Conservation (phyloP, 2,329 filamentous ascomycete genomes). For the Diaporthe vexans region DNA sequence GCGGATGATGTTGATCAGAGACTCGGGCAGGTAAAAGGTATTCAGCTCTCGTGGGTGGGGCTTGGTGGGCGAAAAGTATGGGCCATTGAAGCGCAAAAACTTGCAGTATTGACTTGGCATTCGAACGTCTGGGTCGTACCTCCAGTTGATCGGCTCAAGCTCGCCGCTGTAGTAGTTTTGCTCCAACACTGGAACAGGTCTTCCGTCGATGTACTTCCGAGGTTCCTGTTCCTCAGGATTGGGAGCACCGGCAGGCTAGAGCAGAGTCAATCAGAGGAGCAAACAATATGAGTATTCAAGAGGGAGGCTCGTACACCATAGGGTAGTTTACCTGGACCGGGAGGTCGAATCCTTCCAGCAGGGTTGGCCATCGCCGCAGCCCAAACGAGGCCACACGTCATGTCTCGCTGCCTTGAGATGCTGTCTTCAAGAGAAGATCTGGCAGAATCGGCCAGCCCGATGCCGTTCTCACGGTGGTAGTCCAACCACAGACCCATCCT, state of each 20-base stretch:
- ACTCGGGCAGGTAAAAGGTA: background rate
- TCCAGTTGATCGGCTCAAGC: conserved; percentile 3
- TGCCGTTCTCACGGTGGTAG: background rate
- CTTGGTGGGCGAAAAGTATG: conserved; percentile 6
- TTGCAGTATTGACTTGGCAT: conserved; percentile 24
- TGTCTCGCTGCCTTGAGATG: conserved; percentile 9
- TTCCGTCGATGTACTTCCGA: conserved; percentile 5
- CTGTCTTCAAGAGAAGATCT: background rate
- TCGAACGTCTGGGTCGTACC: conserved; percentile 22
- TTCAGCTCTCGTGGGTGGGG: conserved; percentile 15
- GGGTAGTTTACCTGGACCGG: background rate
- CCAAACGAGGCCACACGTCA: conserved; percentile 17
- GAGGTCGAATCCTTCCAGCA: conserved; percentile 2
- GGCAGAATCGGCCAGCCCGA: background rate
- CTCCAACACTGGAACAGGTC: background rate
- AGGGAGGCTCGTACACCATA: conserved; percentile 12
- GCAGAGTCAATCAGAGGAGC: background rate
- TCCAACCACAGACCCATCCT: conserved; percentile 32
- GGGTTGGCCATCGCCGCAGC: conserved; percentile 21
- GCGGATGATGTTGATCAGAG: background rate
- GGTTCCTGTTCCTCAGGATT: conserved; percentile 25
- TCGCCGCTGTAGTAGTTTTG: background rate
- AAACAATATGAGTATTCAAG: background rate
- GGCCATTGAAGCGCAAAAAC: conserved; percentile 21
- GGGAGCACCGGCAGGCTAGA: conserved; percentile 21